Base-by-base conservation (phyloP, 306 rosid species). In the Acmispon strigosus region DNA sequence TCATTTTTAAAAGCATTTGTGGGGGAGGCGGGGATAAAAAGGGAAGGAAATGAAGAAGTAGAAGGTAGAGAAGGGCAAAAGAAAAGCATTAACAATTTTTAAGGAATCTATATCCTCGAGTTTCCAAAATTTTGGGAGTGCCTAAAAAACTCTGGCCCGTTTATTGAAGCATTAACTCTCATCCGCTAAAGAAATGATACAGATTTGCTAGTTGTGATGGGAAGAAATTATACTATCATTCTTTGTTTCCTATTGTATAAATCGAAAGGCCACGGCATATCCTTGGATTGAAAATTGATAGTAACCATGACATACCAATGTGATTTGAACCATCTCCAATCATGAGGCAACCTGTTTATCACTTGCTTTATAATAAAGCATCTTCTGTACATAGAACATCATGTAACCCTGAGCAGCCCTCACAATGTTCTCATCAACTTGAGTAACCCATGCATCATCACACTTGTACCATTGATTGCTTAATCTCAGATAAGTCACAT, bases 361-460 rank as follows among this genome's bases (percentile, higher is more conserved):
- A 47, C 84, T 82, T 77, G 96, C 89, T 71, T 86, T 92, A 78
- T 92, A 90, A 72, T 66, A 88, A 45, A 92, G 85, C 93, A 85
- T 86, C 89, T 92, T 88, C 90, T 92, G 98, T 76, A 90, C 93
- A 81, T 92, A 90, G 80, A 92, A 92, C 96, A 92, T 85, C 96
- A 90, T 90, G 86, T 90, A 92, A 34, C 96, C 88, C 78, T 90
- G 98, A 12, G 98, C 91, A 2, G 96, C 96, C 86, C 96, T 85
- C 67, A 92, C 98, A 41, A 82, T 85, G 82, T 70, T 87, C 76
- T 92, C 96, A 65, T 83, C 92, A 64, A 92, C 98, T 76, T 60
- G 87, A 62, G 98, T 88, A 73, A 92, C 83, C 98, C 98, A 90
- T 70, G 96, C 92, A 80, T 92, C 96, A 2, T 92, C 96, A 10